Percentiles rank a stretch among this genome's conserved stretches.
phyloP scores from a whole-genome alignment of 306 rosid genomes.

The Sicyos edulis region DNA sequence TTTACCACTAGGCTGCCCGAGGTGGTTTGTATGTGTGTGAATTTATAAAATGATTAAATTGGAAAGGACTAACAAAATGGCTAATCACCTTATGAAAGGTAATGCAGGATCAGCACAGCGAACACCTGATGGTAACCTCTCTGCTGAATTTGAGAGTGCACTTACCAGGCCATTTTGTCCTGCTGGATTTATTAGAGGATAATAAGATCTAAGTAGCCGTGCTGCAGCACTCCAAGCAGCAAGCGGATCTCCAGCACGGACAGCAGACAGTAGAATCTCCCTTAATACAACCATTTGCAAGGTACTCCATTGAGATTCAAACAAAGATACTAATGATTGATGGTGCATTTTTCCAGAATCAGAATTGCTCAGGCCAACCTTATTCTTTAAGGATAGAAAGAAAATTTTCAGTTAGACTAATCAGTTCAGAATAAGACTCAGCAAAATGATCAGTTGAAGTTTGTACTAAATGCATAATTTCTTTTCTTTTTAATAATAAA shows the following conservation, averaged over 20 bases:
- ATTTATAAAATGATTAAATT: background rate
- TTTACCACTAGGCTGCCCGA: no score
- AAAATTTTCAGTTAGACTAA: slow-evolving; percentile 16
- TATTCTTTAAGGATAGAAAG: slow-evolving; percentile 47
- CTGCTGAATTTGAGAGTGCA: slow-evolving; percentile 84
- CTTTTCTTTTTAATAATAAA: no score
- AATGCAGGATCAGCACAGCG: slow-evolving; percentile 91
- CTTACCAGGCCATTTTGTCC: slow-evolving; percentile 92
- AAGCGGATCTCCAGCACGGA: slow-evolving; percentile 98
- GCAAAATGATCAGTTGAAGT: background rate
- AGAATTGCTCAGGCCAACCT: slow-evolving; percentile 47
- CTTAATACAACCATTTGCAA: slow-evolving; percentile 92
- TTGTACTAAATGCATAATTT: background rate
- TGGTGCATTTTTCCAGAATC: slow-evolving; percentile 67
- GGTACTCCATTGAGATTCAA: slow-evolving; percentile 98
- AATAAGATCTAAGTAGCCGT: slow-evolving; percentile 81
- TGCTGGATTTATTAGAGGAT: slow-evolving; percentile 87
- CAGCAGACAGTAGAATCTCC: slow-evolving; percentile 88
- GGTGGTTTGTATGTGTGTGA: no score
- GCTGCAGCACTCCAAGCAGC: slow-evolving; percentile 99
- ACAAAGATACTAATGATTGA: slow-evolving; percentile 77
- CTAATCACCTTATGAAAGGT: slow-evolving; percentile 79
- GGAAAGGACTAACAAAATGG: background rate
- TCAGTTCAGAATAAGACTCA: background rate
- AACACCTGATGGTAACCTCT: slow-evolving; percentile 83